These are phyloP conservation scores for Catunica adiposa DNA, from an alignment of 2,329 filamentous ascomycete species.

Conservation along the genomic window DNA sequence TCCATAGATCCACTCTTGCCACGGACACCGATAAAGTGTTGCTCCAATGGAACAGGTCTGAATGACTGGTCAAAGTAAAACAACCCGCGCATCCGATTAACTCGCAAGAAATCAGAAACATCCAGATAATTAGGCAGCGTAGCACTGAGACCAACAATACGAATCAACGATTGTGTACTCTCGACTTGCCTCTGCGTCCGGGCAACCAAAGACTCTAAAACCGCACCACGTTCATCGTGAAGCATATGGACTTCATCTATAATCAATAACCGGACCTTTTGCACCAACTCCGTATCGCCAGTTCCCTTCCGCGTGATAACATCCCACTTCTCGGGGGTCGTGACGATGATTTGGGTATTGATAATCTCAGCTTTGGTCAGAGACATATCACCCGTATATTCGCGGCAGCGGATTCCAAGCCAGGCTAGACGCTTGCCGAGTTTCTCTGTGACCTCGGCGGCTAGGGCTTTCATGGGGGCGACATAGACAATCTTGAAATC, in stretches of 20 bases:
- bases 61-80: slow-evolving; percentile 98
- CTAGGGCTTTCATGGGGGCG: slow-evolving; percentile 95
- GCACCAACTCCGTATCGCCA: slow-evolving; percentile 90
- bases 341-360: slow-evolving; percentile 93
- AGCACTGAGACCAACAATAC: slow-evolving; percentile 86
- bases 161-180: slow-evolving; percentile 91
- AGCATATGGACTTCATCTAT: slow-evolving; percentile 99
- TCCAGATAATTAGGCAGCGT: slow-evolving; percentile 94
- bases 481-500: slow-evolving; percentile 99
- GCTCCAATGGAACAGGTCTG: slow-evolving; percentile 84
- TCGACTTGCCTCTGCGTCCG: slow-evolving; percentile 93
- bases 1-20: slow-evolving; percentile 69
- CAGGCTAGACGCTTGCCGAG: slow-evolving; percentile 80
- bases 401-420: slow-evolving; percentile 81
- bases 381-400: slow-evolving; percentile 97
- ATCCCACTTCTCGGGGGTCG: slow-evolving; percentile 98
- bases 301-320: slow-evolving; percentile 95
- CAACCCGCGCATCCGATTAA: slow-evolving; percentile 79
- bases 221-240: slow-evolving; percentile 90
- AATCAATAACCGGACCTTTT: slow-evolving; percentile 89
- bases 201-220: slow-evolving; percentile 88
- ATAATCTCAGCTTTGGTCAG: slow-evolving; percentile 92
- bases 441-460: slow-evolving; percentile 91
- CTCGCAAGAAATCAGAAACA: slow-evolving; percentile 90
- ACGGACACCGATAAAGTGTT: slow-evolving; percentile 93